Conservation (phyloP, 1,139 yeast species). For the Sugiyamaella castrensis region DNA sequence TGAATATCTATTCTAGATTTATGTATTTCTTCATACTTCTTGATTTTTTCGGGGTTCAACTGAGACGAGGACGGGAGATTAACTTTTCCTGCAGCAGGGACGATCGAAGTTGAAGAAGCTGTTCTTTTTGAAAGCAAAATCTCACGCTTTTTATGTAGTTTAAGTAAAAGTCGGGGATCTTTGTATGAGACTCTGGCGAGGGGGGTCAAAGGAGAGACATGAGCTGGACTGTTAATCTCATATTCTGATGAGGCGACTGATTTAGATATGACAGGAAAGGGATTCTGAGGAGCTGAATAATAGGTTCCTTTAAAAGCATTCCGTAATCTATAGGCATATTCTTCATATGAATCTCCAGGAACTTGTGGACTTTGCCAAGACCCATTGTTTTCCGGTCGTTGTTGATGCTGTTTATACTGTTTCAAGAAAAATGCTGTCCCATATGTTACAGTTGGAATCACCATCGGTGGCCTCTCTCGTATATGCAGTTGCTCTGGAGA, state of each 20-base stretch:
- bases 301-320: slow-evolving; percentile 20
- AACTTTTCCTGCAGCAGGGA: slow-evolving; percentile 1
- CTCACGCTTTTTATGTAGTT: slow-evolving; percentile 11
- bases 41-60: slow-evolving; percentile 15
- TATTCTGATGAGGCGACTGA: slow-evolving; percentile 11
- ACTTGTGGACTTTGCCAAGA: slow-evolving; percentile 1
- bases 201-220: slow-evolving; percentile 5
- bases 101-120: slow-evolving; percentile 4
- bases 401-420: neutral
- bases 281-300: neutral
- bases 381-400: no score
- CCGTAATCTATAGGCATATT: slow-evolving; percentile 16
- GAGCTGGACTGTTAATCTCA: neutral
- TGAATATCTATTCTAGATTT: slow-evolving; percentile 20
- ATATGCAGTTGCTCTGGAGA: neutral
- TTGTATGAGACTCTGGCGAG: slow-evolving; percentile 9
- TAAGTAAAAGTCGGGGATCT: slow-evolving; percentile 7
- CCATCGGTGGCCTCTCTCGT: neutral
- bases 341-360: slow-evolving; percentile 9
- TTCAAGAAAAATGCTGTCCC: slow-evolving; percentile 20
- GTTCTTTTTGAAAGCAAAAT: slow-evolving; percentile 1
- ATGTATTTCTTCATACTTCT: slow-evolving; percentile 21
- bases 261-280: slow-evolving; percentile 7
- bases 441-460: slow-evolving; percentile 17
- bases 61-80: slow-evolving; percentile 11